A percentile compares a stretch with the other conserved stretches of the same genome.
Evolutionary conservation across 768 basidiomycete species (phyloP).

Genomic region (Artomyces pyxidatus): DNA sequence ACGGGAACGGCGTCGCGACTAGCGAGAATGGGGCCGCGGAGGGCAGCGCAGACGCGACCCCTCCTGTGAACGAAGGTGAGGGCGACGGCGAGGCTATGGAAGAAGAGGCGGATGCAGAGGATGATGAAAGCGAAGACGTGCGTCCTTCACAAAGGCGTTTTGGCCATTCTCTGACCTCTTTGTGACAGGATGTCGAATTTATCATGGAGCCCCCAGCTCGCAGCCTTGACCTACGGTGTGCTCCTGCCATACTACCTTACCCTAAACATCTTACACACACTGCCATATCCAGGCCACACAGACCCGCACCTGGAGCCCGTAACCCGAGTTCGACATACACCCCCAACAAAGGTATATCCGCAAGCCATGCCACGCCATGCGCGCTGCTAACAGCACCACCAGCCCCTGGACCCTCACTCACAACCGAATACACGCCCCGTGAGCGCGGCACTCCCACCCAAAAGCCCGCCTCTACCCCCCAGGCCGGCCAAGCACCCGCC

Average conservation of each 20-base stretch:
- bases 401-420: slow-evolving; percentile 55
- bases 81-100: slow-evolving; percentile 27
- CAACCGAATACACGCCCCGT: slow-evolving; percentile 77
- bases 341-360: slow-evolving; percentile 22
- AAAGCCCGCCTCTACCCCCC: slow-evolving; percentile 20
- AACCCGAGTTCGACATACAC: slow-evolving; percentile 22
- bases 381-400: slow-evolving; percentile 24
- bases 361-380: not conserved
- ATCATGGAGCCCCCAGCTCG: slow-evolving; percentile 76
- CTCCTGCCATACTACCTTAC: slow-evolving; percentile 1
- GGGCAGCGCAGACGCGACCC: slow-evolving; percentile 15
- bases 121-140: slow-evolving; percentile 32
- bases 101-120: slow-evolving; percentile 27
- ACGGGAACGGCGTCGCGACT: slow-evolving; percentile 3
- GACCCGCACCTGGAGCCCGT: slow-evolving; percentile 23
- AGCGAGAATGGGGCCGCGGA: slow-evolving; percentile 10
- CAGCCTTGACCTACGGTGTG: slow-evolving; percentile 69
- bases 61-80: slow-evolving; percentile 18
- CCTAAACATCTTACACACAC: not conserved
- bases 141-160: slow-evolving; percentile 30
- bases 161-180: not conserved
- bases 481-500: slow-evolving; percentile 15
- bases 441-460: slow-evolving; percentile 46
- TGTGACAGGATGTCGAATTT: slow-evolving; percentile 75
- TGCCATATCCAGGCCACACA: slow-evolving; percentile 31